A percentile compares a stretch with the other conserved stretches of the same genome.
phyloP scores from a whole-genome alignment of 2,329 filamentous ascomycete genomes.

The Lachnellula suecica region DNA sequence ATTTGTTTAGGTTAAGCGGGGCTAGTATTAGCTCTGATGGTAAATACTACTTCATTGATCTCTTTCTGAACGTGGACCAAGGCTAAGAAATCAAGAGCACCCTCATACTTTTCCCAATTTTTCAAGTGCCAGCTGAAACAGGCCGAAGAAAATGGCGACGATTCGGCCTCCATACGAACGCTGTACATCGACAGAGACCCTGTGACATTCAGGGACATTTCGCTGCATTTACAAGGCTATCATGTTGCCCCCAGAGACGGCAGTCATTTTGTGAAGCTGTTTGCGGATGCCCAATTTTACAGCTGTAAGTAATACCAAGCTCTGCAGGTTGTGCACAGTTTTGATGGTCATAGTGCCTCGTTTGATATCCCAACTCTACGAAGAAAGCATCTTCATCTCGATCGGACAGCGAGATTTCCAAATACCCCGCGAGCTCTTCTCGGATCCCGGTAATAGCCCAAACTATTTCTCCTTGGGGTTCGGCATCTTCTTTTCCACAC shows the following conservation, averaged over 20 bases:
- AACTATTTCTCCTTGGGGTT: conserved; percentile 96
- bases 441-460: conserved; percentile 81
- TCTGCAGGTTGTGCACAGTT: background rate
- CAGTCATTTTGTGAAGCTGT: conserved; percentile 85
- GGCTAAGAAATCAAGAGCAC: conserved; percentile 66
- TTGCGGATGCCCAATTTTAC: conserved; percentile 95
- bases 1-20: conserved; percentile 67
- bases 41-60: conserved; percentile 40
- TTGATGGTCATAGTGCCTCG: conserved; percentile 64
- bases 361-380: conserved; percentile 86
- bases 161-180: conserved; percentile 58
- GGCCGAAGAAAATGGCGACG: conserved; percentile 51
- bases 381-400: conserved; percentile 87
- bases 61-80: background rate
- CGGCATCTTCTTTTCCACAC: conserved; percentile 79
- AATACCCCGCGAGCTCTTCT: conserved; percentile 86
- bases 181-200: conserved; percentile 96
- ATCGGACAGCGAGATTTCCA: conserved; percentile 87
- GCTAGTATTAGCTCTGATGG: conserved; percentile 72
- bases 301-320: conserved; percentile 54
- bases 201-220: conserved; percentile 83
- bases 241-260: conserved; percentile 80
- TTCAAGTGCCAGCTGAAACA: conserved; percentile 78
- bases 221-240: conserved; percentile 88
- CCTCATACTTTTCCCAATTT: conserved; percentile 94